Evolutionary conservation across 768 basidiomycete species (phyloP), one percentile per base, ranked within the genome.

Genomic region (Hypholoma fasciculare): DNA sequence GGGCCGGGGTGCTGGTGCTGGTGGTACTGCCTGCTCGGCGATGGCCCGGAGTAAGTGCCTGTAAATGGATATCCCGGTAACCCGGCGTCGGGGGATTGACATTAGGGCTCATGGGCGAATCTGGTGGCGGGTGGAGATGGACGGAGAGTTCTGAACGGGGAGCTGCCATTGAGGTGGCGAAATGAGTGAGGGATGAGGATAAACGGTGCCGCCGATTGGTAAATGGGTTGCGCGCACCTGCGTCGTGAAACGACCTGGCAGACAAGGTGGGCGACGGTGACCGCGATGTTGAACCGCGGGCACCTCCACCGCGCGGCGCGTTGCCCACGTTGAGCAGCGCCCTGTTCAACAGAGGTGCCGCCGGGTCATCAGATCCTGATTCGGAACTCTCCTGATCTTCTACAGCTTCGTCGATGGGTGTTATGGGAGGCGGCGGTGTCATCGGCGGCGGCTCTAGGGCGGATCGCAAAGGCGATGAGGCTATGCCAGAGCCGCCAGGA

Each of bases 161-260:
- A 74, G 77, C 79, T 80, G 85, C 78, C 71, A 82, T 71, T 61
- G 78, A 78, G 61, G 74, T 74, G 68, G 81, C 82, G 77, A 84
- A 78, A 76, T 86, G 84, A 84, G 86, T 85, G 82, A 87, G 79
- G 69, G 84, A 84, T 69, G 76, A 80, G 70, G 66, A 66, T 27
- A 74, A 81, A 59, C 81, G 83, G 74, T 82, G 82, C 71, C 86
- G 86, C 83, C 84, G 83, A 75, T 79, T 80, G 78, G 82, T 83
- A 82, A 90, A 91, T 71, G 84, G 87, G 84, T 82, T 89, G 75
- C 83, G 82, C 89, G 88, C 87, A 91, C 89, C 90, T 90, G 84
- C 81, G 72, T 80, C 78, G 68, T 85, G 54, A 23, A 50, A 82
- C 56, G 87, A 87, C 67, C 84, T 78, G 50, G 84, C 81, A 58